Conservation (phyloP, 306 rosid species). For the Corylus heterophylla region DNA sequence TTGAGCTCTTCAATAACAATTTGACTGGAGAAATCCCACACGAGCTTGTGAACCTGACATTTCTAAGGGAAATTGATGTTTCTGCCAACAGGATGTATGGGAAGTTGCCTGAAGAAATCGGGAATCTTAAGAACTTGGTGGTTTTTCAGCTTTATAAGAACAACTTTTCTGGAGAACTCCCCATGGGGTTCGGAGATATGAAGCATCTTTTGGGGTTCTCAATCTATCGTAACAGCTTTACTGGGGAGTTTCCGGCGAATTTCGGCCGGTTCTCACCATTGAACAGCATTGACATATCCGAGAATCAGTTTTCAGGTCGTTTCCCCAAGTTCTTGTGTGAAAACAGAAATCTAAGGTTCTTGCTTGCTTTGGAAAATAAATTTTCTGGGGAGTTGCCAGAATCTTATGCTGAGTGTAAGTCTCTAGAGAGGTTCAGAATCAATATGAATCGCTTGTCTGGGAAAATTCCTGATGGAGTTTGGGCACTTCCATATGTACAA, state of each 20-base stretch:
- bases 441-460: conserved; percentile 67
- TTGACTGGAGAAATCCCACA: conserved; percentile 76
- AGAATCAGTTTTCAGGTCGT: conserved; percentile 80
- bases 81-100: conserved; percentile 67
- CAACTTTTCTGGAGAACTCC: conserved; percentile 75
- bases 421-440: conserved; percentile 74
- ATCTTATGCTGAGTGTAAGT: conserved; percentile 65
- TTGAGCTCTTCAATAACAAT: conserved; percentile 66
- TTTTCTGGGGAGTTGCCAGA: conserved; percentile 76
- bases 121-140: conserved; percentile 59
- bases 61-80: conserved; percentile 74
- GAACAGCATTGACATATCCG: conserved; percentile 87
- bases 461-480: conserved; percentile 58
- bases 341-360: conserved; percentile 46
- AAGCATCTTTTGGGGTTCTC: conserved; percentile 65
- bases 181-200: conserved; percentile 86
- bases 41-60: conserved; percentile 63
- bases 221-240: conserved; percentile 64
- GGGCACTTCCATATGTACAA: conserved; percentile 72
- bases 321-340: conserved; percentile 89
- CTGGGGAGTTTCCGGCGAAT: conserved; percentile 64
- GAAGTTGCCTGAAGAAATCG: conserved; percentile 62
- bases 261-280: conserved; percentile 72
- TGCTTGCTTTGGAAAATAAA: conserved; percentile 84
- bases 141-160: conserved; percentile 81